These are phyloP conservation scores for Aspergillaceae sp. DNA, from an alignment of 2,329 filamentous ascomycete genomes.

Conservation along the genomic window DNA sequence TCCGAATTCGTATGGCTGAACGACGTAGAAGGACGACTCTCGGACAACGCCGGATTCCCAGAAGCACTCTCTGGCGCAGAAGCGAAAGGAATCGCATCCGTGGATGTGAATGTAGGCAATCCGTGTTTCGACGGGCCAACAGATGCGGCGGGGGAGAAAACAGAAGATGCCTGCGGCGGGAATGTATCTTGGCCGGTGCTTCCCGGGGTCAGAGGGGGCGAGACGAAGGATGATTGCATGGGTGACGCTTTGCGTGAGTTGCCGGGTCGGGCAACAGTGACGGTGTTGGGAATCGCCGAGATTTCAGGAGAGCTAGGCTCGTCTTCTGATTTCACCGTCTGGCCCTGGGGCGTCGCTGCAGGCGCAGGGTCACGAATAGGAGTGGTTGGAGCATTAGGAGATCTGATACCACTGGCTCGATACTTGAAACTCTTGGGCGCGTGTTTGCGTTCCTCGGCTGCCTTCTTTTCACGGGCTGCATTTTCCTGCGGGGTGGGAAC, in stretches of 20 bases:
- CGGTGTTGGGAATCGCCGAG: constrained; percentile 5
- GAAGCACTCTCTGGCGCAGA: constrained; percentile 2
- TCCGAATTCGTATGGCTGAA: neutral
- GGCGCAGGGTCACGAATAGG: too few species aligned
- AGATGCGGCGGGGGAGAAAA: constrained; percentile 23
- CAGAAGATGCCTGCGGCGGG: constrained; percentile 11
- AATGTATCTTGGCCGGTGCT: constrained; percentile 3
- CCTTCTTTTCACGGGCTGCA: constrained; percentile 42
- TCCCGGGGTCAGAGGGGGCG: constrained; percentile 20
- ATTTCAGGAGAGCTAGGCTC: neutral
- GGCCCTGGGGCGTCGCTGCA: too few species aligned
- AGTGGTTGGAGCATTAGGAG: neutral
- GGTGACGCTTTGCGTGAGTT: neutral
- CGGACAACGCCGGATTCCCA: neutral
- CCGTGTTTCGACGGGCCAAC: constrained; percentile 31
- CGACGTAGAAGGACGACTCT: neutral
- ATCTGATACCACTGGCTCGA: constrained; percentile 15
- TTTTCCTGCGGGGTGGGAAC: constrained; percentile 51
- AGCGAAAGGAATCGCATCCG: constrained; percentile 37
- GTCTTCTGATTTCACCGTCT: neutral
- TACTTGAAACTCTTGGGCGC: constrained; percentile 14
- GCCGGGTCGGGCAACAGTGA: constrained; percentile 2
- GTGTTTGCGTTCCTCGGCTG: constrained; percentile 32
- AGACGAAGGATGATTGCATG: neutral
- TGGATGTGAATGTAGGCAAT: constrained; percentile 44